A percentile compares a stretch with the other conserved stretches of the same genome.
phyloP scores from a whole-genome alignment of 352 stramenopile genomes.

The Phytophthora nicotianae region DNA sequence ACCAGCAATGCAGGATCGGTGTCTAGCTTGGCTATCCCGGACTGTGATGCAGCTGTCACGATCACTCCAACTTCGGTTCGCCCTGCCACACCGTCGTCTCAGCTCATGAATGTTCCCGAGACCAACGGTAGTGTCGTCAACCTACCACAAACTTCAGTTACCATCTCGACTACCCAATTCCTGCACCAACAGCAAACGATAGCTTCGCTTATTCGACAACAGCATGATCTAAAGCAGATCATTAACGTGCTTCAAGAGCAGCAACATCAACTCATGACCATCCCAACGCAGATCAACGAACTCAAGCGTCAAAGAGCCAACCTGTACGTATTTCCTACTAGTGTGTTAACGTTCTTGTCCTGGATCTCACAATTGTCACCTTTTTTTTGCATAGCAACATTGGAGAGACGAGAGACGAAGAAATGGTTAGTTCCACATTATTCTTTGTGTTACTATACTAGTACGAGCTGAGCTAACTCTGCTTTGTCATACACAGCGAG shows the following conservation, averaged over 20 bases:
- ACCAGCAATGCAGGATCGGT: slow-evolving; percentile 3
- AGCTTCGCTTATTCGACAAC: slow-evolving; percentile 76
- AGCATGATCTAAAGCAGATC: slow-evolving; percentile 86
- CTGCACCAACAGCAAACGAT: slow-evolving; percentile 86
- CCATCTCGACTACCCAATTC: slow-evolving; percentile 75
- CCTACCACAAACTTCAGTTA: slow-evolving; percentile 60
- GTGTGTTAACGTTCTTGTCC: background rate
- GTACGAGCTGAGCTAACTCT: slow-evolving; percentile 6
- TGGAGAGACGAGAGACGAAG: slow-evolving; percentile 53
- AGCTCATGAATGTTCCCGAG: slow-evolving; percentile 21
- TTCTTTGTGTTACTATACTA: background rate
- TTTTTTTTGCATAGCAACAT: slow-evolving; percentile 18
- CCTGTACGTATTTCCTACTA: slow-evolving; percentile 36
- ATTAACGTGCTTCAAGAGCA: slow-evolving; percentile 78
- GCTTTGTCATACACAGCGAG: slow-evolving; percentile 37
- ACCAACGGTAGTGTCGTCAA: slow-evolving; percentile 20
- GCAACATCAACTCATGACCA: slow-evolving; percentile 76
- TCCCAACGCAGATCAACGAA: slow-evolving; percentile 69
- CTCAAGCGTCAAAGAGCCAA: slow-evolving; percentile 60
- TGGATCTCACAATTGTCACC: slow-evolving; percentile 5
- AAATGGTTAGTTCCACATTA: slow-evolving; percentile 42
- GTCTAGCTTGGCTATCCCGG: slow-evolving; percentile 6
- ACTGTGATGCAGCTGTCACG: slow-evolving; percentile 20
- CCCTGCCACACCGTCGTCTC: slow-evolving; percentile 16
- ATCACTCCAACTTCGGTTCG: slow-evolving; percentile 9